Base-by-base conservation (phyloP, 352 stramenopile genomes). In the Phytopythium mirpurense region DNA sequence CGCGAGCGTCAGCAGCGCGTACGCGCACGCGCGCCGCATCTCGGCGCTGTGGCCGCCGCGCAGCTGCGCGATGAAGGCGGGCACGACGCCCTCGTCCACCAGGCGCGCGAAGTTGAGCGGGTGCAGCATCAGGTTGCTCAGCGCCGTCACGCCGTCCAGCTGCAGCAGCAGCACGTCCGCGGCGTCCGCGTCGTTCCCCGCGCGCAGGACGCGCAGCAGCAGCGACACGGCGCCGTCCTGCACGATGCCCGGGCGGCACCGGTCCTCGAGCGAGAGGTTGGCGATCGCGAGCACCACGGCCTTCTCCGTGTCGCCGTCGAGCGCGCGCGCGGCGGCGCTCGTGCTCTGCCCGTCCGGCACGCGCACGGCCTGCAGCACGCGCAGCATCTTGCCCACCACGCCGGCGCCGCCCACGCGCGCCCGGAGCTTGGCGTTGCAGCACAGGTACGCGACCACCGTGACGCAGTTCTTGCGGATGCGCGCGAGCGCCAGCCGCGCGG, bases 81-180 rank as follows among this genome's bases (percentile, higher is more conserved):
- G 80, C 36, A 93, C 78, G 48, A 93, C 80, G 40, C 83, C 83
- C 42, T 86, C 83, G 43, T 93, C 73, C 8, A 91, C 83, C 57
- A 93, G 76, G 2, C 70, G 63, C 36, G 65, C 65, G 44, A 92
- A 92, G 51, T 90, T 92, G 41, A 86, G 79, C 10, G 82, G 78
- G 42, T 91, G 81, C 9, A 92, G 70, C 61, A 93, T 86, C 7
- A 93, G 57, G 37, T 92, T 90, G 58, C 83, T 92, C 49, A 93
- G 61, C 16, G 81, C 73, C 21, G 80, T 88, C 23, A 92, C 80
- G 46, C 81, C 90, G 63, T 93, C 83, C 29, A 90, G 62, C 48
- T 91, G 81, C 14, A 91, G 64, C 45, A 91, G 61, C 31, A 84
- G 67, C 29, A 32, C 29, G 29, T 32, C 29, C 29, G 29, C n/a